Conservation (phyloP, 1,284 basidiomycete species). For the Naganishia cerealis region DNA sequence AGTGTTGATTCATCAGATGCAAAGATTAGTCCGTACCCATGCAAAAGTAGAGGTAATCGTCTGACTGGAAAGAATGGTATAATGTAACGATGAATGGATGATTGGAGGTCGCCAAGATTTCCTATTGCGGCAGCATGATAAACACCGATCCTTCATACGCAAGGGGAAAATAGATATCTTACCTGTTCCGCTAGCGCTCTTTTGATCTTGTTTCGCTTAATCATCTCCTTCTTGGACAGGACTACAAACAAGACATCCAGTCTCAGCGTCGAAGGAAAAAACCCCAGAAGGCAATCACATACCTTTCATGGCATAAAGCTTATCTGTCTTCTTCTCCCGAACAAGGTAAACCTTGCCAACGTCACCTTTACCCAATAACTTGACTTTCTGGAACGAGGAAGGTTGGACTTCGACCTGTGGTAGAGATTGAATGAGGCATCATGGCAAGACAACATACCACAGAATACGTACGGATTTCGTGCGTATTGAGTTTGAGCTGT, state of each 20-base stretch:
- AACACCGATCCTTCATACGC: neutral
- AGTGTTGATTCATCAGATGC: slow-evolving; percentile 7
- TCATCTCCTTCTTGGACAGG: slow-evolving; percentile 95
- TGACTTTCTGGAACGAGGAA: slow-evolving; percentile 87
- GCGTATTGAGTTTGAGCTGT: slow-evolving; percentile 97
- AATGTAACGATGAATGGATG: slow-evolving; percentile 97
- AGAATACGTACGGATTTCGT: slow-evolving; percentile 69
- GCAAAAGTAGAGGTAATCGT: slow-evolving; percentile 93
- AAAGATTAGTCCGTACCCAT: slow-evolving; percentile 63
- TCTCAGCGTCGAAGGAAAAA: neutral
- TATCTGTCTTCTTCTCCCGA: slow-evolving; percentile 88
- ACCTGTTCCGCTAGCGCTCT: slow-evolving; percentile 87
- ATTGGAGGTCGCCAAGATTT: slow-evolving; percentile 91
- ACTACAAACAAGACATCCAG: slow-evolving; percentile 59
- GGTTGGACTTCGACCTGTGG: slow-evolving; percentile 82
- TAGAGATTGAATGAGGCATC: slow-evolving; percentile 16
- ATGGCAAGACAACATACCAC: neutral
- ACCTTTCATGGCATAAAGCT: slow-evolving; percentile 97
- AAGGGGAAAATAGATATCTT: slow-evolving; percentile 10
- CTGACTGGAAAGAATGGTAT: slow-evolving; percentile 97
- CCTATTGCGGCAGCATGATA: slow-evolving; percentile 48
- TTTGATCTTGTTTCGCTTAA: slow-evolving; percentile 97
- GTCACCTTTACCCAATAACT: slow-evolving; percentile 91
- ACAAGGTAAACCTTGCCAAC: slow-evolving; percentile 95
- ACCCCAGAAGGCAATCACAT: slow-evolving; percentile 31